These are phyloP conservation scores for Eimeria praecox DNA, from an alignment of 169 alveolate species.

Conservation along the genomic window DNA sequence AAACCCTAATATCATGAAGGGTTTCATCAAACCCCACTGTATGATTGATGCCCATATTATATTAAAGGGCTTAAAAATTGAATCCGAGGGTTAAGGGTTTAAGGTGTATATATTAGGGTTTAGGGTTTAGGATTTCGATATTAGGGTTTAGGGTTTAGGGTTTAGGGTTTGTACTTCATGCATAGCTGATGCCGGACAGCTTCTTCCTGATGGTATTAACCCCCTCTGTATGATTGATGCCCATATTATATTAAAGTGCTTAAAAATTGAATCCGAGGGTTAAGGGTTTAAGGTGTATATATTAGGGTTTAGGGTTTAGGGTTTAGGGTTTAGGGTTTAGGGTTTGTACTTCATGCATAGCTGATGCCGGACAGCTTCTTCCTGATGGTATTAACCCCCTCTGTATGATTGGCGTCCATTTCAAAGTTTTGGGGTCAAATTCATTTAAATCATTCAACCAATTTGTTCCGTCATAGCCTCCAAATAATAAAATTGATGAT, in stretches of 20 bases:
- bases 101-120: neutral
- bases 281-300: neutral
- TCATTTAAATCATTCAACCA: constrained; percentile 92
- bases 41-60: no score
- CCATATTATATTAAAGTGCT: no score
- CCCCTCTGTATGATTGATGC: no score
- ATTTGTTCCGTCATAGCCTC: constrained; percentile 93
- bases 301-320: neutral
- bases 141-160: constrained; percentile 61
- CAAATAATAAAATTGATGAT: constrained; percentile 88
- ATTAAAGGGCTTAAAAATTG: no score
- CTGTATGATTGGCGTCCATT: constrained; percentile 82
- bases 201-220: no score
- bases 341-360: constrained; percentile 84
- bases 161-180: neutral
- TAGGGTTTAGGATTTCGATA: neutral
- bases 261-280: no score
- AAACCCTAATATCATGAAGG: neutral
- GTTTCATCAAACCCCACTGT: no score
- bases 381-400: constrained; percentile 86
- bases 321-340: constrained; percentile 28
- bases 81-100: no score
- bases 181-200: no score
- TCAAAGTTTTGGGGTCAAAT: constrained; percentile 86
- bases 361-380: constrained; percentile 87